Percentiles rank a stretch among this genome's conserved stretches.
Conservation (phyloP, 306 rosid genomes). For the Fragaria iinumae region DNA sequence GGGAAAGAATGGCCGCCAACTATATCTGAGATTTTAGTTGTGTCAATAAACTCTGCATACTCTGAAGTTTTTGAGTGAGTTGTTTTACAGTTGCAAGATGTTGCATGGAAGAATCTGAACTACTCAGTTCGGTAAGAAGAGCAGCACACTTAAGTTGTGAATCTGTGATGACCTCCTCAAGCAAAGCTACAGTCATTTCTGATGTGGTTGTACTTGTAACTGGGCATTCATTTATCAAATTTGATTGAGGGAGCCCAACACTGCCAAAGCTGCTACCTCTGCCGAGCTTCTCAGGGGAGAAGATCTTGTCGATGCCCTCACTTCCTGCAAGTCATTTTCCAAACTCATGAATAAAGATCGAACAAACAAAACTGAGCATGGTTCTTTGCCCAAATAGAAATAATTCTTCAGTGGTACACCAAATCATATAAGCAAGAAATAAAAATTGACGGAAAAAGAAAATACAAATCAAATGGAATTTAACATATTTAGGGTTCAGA, state of each 20-base stretch:
- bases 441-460: neutral
- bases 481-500: neutral
- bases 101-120: constrained; percentile 48
- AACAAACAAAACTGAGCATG: neutral
- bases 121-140: constrained; percentile 39
- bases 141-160: constrained; percentile 58
- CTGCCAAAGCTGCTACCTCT: constrained; percentile 50
- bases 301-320: constrained; percentile 80
- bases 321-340: constrained; percentile 60
- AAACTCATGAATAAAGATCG: neutral
- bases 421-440: neutral
- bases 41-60: constrained; percentile 60
- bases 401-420: neutral
- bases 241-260: constrained; percentile 48
- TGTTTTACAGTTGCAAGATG: constrained; percentile 48
- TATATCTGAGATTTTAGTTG: constrained; percentile 60
- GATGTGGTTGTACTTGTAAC: constrained; percentile 27
- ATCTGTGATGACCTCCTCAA: constrained; percentile 65
- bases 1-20: constrained; percentile 21
- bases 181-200: constrained; percentile 62
- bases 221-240: constrained; percentile 43
- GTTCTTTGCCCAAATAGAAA: neutral
- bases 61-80: constrained; percentile 64
- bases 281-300: constrained; percentile 55
- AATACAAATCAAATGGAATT: neutral